A percentile compares a stretch with the other conserved stretches of the same genome.
Conservation (phyloP, 140 eudicot species). For the Flaveria floridana region DNA sequence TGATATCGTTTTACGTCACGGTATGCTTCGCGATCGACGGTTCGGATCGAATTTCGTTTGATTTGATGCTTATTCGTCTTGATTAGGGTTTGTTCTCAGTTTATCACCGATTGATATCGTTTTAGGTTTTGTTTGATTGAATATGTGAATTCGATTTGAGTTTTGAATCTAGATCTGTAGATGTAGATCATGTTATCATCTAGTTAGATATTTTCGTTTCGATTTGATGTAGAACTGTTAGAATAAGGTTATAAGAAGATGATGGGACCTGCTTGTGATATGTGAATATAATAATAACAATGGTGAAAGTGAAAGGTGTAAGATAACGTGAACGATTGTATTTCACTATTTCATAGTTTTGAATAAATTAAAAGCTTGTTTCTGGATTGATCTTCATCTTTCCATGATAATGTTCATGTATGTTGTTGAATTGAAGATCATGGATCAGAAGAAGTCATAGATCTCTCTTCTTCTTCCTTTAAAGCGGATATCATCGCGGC, state of each 20-base stretch:
- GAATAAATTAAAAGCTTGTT: slow-evolving; percentile 19
- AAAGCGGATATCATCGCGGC: slow-evolving; percentile 46
- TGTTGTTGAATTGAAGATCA: not conserved
- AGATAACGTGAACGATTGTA: slow-evolving; percentile 32
- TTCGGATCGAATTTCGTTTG: slow-evolving; percentile 41
- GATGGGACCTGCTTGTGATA: slow-evolving; percentile 15
- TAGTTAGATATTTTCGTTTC: not conserved
- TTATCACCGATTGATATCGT: not conserved
- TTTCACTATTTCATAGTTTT: slow-evolving; percentile 23
- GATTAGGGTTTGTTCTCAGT: not conserved
- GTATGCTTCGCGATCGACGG: too few relatives aligned
- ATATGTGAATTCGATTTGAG: not conserved
- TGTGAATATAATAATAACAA: slow-evolving; percentile 21
- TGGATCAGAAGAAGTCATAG: slow-evolving; percentile 52
- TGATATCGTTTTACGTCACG: not conserved
- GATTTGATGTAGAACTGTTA: slow-evolving; percentile 8
- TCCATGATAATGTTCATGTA: not conserved
- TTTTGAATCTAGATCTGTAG: slow-evolving; percentile 29
- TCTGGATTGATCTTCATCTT: not conserved
- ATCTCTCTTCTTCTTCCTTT: slow-evolving; percentile 63
- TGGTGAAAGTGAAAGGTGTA: slow-evolving; percentile 37
- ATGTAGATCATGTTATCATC: not conserved
- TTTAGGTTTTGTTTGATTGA: slow-evolving; percentile 22
- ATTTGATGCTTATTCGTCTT: slow-evolving; percentile 8
- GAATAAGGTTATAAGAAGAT: not conserved